phyloP scores from a whole-genome alignment of 1,284 basidiomycete genomes.

The Leccinum subrobustum region DNA sequence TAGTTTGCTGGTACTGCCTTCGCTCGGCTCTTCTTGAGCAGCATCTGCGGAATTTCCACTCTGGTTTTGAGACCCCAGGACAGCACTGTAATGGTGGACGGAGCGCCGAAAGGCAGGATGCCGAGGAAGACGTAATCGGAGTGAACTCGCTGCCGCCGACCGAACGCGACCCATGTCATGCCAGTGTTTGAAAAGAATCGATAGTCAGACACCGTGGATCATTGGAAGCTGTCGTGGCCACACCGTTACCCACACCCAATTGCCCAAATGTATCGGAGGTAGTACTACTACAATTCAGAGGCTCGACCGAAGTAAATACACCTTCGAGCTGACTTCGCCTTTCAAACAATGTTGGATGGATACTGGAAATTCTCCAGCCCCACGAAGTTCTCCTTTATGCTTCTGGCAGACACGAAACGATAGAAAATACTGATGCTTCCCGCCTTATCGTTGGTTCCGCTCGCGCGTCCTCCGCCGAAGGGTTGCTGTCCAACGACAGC shows the following conservation, averaged over 20 bases:
- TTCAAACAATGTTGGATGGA: slow-evolving; percentile 79
- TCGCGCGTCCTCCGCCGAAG: slow-evolving; percentile 91
- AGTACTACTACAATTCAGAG: neutral
- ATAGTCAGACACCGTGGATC: neutral
- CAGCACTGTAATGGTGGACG: slow-evolving; percentile 1
- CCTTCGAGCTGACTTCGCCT: neutral
- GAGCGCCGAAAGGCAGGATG: neutral
- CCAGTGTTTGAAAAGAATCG: neutral
- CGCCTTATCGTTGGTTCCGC: slow-evolving; percentile 98
- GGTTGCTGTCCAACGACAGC: slow-evolving; percentile 96
- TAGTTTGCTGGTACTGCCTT: slow-evolving; percentile 11
- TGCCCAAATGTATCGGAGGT: neutral
- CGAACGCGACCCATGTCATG: slow-evolving; percentile 1
- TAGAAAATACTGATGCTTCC: slow-evolving; percentile 91
- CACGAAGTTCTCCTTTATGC: slow-evolving; percentile 96
- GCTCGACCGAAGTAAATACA: neutral
- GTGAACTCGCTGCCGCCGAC: neutral
- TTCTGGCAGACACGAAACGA: slow-evolving; percentile 85
- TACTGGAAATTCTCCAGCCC: slow-evolving; percentile 76
- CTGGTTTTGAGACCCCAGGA: neutral
- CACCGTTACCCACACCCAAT: neutral
- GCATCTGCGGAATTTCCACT: slow-evolving; percentile 62
- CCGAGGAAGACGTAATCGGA: neutral
- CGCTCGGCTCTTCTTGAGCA: slow-evolving; percentile 21
- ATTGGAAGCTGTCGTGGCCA: neutral